These are phyloP conservation scores for Alisma plantagoaquatica DNA, from an alignment of 106 monocot genomes.

Conservation along the genomic window DNA sequence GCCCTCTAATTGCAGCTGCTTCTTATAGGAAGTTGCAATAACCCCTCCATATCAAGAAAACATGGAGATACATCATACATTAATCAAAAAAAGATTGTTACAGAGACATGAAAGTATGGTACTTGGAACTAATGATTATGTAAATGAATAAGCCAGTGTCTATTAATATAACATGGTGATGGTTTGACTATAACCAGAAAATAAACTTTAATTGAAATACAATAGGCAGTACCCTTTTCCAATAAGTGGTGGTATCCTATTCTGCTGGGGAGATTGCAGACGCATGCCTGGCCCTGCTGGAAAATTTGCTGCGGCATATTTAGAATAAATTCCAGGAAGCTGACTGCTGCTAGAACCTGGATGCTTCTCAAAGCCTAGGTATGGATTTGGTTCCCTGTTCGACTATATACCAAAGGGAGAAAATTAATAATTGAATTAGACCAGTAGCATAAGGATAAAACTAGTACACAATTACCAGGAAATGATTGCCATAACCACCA, in stretches of 20 bases:
- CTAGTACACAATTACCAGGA: conserved; percentile 23
- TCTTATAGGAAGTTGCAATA: no score
- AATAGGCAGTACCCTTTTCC: conserved; percentile 58
- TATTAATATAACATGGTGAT: no score
- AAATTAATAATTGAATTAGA: background rate
- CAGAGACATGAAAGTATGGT: no score
- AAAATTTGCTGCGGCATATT: conserved; percentile 22
- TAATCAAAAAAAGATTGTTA: no score
- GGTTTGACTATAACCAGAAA: no score
- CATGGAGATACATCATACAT: no score
- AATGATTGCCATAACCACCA: conserved; percentile 22
- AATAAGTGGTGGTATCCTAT: conserved; percentile 27
- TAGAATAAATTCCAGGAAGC: conserved; percentile 28
- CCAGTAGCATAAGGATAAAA: background rate
- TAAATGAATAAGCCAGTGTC: no score
- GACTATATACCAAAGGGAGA: conserved; percentile 1
- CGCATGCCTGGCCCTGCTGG: conserved; percentile 6
- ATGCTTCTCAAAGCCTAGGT: conserved; percentile 26
- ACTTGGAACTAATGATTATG: no score
- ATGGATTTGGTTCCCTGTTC: conserved; percentile 15
- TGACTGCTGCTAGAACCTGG: conserved; percentile 27
- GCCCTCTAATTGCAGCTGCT: no score
- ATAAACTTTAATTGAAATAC: no score
- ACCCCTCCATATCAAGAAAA: no score
- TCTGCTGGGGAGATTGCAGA: conserved; percentile 16